These are phyloP conservation scores for Cladorrhinum sp. DNA, from an alignment of 2,329 filamentous ascomycete genomes.

Conservation along the genomic window DNA sequence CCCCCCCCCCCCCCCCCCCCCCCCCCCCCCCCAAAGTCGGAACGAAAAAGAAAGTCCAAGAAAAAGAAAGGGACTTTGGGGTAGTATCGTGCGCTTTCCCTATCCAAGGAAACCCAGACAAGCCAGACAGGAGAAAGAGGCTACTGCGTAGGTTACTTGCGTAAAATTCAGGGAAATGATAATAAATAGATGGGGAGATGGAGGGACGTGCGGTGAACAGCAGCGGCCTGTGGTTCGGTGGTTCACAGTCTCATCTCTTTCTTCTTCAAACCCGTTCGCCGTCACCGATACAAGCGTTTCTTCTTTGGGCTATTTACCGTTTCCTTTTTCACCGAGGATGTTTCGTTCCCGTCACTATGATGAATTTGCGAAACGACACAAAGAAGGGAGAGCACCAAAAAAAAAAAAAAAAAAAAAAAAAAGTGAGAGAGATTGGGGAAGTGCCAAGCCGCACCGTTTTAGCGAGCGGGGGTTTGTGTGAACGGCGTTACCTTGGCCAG, in stretches of 20 bases:
- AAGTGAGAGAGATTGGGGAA: not conserved
- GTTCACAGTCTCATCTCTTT: not conserved
- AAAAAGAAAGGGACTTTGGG: not conserved
- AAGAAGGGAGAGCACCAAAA: not conserved
- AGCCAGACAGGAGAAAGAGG: not conserved
- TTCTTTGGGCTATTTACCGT: not conserved
- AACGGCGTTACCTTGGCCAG: not conserved
- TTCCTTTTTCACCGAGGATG: not conserved
- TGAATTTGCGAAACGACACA: not conserved
- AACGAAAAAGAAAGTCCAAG: not conserved
- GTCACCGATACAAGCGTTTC: too few species aligned
- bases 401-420: not conserved
- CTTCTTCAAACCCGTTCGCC: too few species aligned
- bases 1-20: too few species aligned
- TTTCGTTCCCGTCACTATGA: not conserved
- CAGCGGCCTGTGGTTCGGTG: not conserved
- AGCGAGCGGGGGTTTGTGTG: not conserved
- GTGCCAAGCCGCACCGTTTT: not conserved
- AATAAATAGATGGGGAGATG: not conserved
- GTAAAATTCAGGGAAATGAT: not conserved
- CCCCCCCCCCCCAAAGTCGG: too few species aligned
- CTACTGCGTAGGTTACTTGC: too few species aligned
- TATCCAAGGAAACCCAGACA: not conserved
- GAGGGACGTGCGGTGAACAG: not conserved
- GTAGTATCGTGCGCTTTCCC: not conserved